Percentiles rank a stretch among this genome's conserved stretches.
Evolutionary conservation across 1,284 basidiomycete genomes (phyloP).

Genomic region (Cutaneotrichosporon arboriforme): DNA sequence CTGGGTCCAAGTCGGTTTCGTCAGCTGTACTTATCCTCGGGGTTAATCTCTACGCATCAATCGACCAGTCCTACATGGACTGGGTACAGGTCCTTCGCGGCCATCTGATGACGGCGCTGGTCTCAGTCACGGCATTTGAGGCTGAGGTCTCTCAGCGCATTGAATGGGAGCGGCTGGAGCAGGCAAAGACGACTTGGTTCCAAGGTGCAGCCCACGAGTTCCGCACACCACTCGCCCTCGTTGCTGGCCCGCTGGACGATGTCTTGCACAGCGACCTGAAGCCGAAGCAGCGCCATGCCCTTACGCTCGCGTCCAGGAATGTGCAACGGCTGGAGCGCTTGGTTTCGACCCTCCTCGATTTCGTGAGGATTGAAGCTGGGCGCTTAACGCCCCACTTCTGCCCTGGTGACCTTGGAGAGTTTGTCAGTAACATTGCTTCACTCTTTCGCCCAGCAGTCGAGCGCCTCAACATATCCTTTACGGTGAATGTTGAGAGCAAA

Average conservation of each 20-base stretch:
- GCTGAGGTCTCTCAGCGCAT: slow-evolving; percentile 6
- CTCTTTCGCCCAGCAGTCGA: slow-evolving; percentile 34
- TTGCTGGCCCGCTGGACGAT: slow-evolving; percentile 30
- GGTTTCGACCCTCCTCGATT: slow-evolving; percentile 33
- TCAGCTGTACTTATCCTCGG: slow-evolving; percentile 38
- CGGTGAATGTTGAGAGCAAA: slow-evolving; percentile 18
- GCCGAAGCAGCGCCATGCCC: slow-evolving; percentile 7
- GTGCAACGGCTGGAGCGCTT: slow-evolving; percentile 29
- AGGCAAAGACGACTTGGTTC: slow-evolving; percentile 27
- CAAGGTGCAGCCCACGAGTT: slow-evolving; percentile 32
- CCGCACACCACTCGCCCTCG: slow-evolving; percentile 28
- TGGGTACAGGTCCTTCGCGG: slow-evolving; percentile 23
- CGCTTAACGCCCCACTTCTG: slow-evolving; percentile 30
- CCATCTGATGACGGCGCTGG: slow-evolving; percentile 12
- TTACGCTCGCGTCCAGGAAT: slow-evolving; percentile 28
- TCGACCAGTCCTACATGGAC: slow-evolving; percentile 29
- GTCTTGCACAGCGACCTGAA: slow-evolving; percentile 13
- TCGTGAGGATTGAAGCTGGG: slow-evolving; percentile 31
- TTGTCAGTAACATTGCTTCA: slow-evolving; percentile 36
- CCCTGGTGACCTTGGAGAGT: slow-evolving; percentile 30
- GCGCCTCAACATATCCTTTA: slow-evolving; percentile 27
- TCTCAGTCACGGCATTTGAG: slow-evolving; percentile 9
- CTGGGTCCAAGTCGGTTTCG: slow-evolving; percentile 13
- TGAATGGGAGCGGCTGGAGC: slow-evolving; percentile 16
- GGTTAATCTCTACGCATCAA: slow-evolving; percentile 30